These are phyloP conservation scores for Aeminium ludgeri DNA, from an alignment of 495 filamentous ascomycete species.

Conservation along the genomic window DNA sequence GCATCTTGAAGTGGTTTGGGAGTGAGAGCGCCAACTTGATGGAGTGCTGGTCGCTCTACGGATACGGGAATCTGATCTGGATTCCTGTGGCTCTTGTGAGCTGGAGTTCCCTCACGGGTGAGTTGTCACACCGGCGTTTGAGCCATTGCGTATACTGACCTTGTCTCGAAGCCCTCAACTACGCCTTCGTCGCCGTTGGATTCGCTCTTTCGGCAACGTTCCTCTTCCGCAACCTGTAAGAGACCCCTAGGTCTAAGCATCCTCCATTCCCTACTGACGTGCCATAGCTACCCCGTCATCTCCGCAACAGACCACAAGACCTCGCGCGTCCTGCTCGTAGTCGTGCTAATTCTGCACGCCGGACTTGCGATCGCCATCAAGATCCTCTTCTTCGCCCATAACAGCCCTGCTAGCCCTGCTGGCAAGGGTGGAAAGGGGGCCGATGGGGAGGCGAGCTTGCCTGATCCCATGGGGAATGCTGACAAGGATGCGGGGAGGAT, in stretches of 20 bases:
- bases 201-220: slow-evolving; percentile 78
- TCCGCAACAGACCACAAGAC: slow-evolving; percentile 83
- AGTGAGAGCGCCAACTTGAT: slow-evolving; percentile 73
- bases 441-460: not conserved
- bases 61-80: slow-evolving; percentile 92
- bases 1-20: slow-evolving; percentile 76
- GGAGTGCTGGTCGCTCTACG: slow-evolving; percentile 87
- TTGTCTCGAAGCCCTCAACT: slow-evolving; percentile 50
- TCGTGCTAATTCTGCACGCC: slow-evolving; percentile 72
- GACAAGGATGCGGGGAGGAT: slow-evolving; percentile 1
- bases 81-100: slow-evolving; percentile 75
- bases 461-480: not conserved
- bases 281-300: slow-evolving; percentile 51
- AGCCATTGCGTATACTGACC: slow-evolving; percentile 2
- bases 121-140: not conserved
- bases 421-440: not conserved
- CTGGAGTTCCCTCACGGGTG: slow-evolving; percentile 15
- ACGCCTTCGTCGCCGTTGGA: slow-evolving; percentile 77
- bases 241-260: not conserved
- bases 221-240: slow-evolving; percentile 66
- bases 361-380: slow-evolving; percentile 85
- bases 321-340: slow-evolving; percentile 68
- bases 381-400: slow-evolving; percentile 81
- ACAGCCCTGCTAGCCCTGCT: slow-evolving; percentile 8
- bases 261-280: slow-evolving; percentile 1